Evolutionary conservation across 805 yeast species (phyloP).

Genomic region (Saccharomycopsis babjevae): DNA sequence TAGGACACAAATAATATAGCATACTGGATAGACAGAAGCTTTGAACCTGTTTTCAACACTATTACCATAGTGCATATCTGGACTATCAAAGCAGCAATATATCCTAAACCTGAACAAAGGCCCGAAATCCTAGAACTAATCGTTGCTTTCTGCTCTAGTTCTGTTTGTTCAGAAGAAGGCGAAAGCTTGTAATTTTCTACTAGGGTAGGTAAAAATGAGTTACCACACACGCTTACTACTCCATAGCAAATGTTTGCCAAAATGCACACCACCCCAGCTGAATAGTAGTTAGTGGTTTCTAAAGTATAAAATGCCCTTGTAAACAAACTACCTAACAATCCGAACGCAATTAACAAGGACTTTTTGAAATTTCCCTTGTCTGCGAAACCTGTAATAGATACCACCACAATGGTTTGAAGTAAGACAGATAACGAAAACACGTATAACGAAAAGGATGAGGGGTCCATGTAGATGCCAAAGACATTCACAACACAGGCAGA

Average conservation of each 20-base stretch:
- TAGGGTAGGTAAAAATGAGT: conserved; percentile 57
- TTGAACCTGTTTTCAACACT: conserved; percentile 31
- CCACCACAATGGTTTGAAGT: conserved; percentile 59
- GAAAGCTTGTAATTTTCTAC: conserved; percentile 32
- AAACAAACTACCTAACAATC: conserved; percentile 45
- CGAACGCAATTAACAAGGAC: conserved; percentile 43
- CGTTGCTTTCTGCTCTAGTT: conserved; percentile 24
- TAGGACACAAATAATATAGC: conserved; percentile 57
- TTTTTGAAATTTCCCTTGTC: conserved; percentile 57
- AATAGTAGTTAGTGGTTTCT: conserved; percentile 23
- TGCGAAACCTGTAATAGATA: conserved; percentile 64
- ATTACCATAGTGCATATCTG: conserved; percentile 50
- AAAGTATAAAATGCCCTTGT: conserved; percentile 37
- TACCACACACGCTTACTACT: conserved; percentile 71
- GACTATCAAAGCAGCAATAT: conserved; percentile 55
- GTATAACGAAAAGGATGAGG: conserved; percentile 64
- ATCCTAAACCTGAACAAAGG: conserved; percentile 61
- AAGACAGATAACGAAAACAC: conserved; percentile 65
- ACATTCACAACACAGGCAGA: conserved; percentile 39
- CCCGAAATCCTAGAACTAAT: conserved; percentile 50
- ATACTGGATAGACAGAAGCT: conserved; percentile 37
- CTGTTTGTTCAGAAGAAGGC: neutral
- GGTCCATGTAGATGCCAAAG: conserved; percentile 44
- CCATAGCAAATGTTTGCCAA: conserved; percentile 64
- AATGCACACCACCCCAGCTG: conserved; percentile 41